Evolutionary conservation across 192 early-diverging fungal genomes (phyloP), one percentile per base, ranked within the genome.

Genomic region (Chytriomyces sp.): DNA sequence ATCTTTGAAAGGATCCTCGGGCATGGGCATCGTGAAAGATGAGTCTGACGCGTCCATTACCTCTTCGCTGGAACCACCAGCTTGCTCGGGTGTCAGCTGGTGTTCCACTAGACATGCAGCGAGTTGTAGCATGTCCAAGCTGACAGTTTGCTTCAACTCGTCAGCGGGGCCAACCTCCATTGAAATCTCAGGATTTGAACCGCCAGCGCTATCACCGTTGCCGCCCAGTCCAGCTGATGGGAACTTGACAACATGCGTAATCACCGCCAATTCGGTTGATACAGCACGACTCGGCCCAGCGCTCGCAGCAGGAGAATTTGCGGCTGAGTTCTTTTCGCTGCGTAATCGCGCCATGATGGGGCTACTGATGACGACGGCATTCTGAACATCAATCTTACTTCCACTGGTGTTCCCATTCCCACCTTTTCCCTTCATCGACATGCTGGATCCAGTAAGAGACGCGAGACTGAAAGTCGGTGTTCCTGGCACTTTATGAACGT

Each of bases 11-110:
- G 53, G 53, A 57, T 57, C 53, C 1, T 57, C 53, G 13, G 53
- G 53, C 53, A 57, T 57, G 53, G 53, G 53, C 53, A 57, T 57
- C 16, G 20, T 20, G 53, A 57, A 57, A n/a, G 53, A 57, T n/a
- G 53, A 57, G 13, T 20, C 53, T n/a, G 53, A 57, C 53, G 53
- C 53, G 16, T 57, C 53, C 20, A 35, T 35, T 35, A 35, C 1
- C 35, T 35, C 35, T 35, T 35, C 35, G 35, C 35, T 35, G 35
- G 35, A 35, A 4, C 35, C 35, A 35, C 35, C 35, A 35, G 2
- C 4, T 35, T 35, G 2, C 4, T 35, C 35, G 35, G 35, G 35
- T 35, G 35, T 35, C 35, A 35, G 4, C 35, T 35, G 35, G 35
- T 35, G 35, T 35, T 35, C 35, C 35, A 35, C 35, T 35, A 35